phyloP scores from a whole-genome alignment of 495 filamentous ascomycete species.

The Aspergillus campestris region DNA sequence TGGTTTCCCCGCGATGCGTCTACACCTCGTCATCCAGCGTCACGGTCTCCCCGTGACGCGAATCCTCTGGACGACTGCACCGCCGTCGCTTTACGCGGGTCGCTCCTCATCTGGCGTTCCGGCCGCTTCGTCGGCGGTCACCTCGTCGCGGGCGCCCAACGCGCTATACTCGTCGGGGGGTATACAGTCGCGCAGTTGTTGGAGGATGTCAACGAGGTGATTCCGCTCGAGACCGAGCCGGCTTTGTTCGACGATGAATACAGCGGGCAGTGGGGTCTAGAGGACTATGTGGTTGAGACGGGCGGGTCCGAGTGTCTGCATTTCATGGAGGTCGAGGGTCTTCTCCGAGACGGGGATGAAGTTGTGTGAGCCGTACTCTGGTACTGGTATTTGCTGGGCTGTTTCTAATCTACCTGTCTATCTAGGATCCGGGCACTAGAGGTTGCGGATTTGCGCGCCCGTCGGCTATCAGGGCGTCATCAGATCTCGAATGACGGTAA shows the following conservation, averaged over 20 bases:
- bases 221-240: constrained; percentile 69
- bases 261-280: constrained; percentile 68
- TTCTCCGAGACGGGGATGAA: constrained; percentile 78
- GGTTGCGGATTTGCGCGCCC: constrained; percentile 61
- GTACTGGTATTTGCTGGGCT: not conserved
- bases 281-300: constrained; percentile 87
- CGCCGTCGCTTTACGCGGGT: constrained; percentile 22
- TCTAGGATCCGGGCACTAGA: constrained; percentile 73
- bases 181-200: constrained; percentile 75
- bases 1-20: constrained; percentile 50
- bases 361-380: constrained; percentile 53
- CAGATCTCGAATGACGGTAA: constrained; percentile 76
- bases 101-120: constrained; percentile 13
- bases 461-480: constrained; percentile 68
- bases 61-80: constrained; percentile 59
- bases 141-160: constrained; percentile 32
- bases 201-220: constrained; percentile 70
- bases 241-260: constrained; percentile 26
- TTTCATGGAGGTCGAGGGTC: constrained; percentile 60
- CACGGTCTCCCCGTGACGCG: constrained; percentile 68
- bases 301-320: constrained; percentile 82
- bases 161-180: constrained; percentile 41
- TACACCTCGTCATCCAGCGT: constrained; percentile 74
- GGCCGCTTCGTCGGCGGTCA: constrained; percentile 26
- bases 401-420: not conserved